phyloP scores from a whole-genome alignment of 345 rosid genomes.

The Salix brachista region DNA sequence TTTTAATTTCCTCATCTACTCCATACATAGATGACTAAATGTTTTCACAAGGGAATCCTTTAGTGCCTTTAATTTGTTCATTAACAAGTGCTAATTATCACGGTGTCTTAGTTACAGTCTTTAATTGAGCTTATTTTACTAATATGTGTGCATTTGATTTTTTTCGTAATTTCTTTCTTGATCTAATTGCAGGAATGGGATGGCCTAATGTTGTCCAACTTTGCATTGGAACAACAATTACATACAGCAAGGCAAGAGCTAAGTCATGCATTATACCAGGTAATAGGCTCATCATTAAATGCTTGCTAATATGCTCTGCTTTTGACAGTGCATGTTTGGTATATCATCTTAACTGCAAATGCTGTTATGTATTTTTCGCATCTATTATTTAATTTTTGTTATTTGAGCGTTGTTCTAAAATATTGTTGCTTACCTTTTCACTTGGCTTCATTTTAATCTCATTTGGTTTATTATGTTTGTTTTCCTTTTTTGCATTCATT shows the following conservation, averaged over 20 bases:
- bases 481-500: background rate
- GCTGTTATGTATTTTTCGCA: background rate
- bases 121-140: background rate
- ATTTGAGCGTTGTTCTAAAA: background rate
- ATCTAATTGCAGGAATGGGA: constrained; percentile 80
- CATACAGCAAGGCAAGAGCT: constrained; percentile 97
- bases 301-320: background rate
- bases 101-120: background rate
- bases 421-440: background rate
- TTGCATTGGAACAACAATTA: constrained; percentile 91
- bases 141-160: background rate
- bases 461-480: background rate
- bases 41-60: background rate
- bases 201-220: constrained; percentile 87
- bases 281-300: constrained; percentile 17
- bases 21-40: background rate
- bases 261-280: constrained; percentile 97
- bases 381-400: background rate
- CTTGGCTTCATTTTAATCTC: background rate
- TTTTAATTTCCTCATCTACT: background rate
- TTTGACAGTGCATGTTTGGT: background rate
- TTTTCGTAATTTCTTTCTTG: constrained; percentile 14
- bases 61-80: background rate
- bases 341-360: background rate
- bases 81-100: background rate